phyloP scores from a whole-genome alignment of 768 basidiomycete genomes.

The Glaciozyma martinii region DNA sequence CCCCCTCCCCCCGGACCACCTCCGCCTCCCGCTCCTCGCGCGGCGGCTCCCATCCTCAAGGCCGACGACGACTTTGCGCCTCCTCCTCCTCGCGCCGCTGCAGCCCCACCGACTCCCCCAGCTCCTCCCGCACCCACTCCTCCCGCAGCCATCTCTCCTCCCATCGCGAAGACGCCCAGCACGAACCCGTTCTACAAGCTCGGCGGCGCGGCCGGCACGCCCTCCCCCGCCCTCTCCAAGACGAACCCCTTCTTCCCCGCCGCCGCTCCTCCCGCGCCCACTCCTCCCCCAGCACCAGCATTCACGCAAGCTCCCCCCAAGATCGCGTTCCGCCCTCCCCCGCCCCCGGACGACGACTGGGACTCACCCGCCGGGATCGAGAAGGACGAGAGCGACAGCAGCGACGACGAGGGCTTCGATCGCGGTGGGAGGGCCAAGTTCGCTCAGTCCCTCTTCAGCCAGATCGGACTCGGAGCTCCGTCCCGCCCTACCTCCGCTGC shows the following conservation, averaged over 20 bases:
- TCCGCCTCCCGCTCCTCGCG: conserved; percentile 34
- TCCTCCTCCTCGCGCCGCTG: conserved; percentile 18
- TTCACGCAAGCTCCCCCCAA: conserved; percentile 16
- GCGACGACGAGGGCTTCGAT: conserved; percentile 14
- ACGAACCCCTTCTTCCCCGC: conserved; percentile 40
- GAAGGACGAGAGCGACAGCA: conserved; percentile 24
- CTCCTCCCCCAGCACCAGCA: conserved; percentile 38
- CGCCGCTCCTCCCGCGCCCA: conserved; percentile 19
- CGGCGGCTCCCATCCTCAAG: conserved; percentile 18
- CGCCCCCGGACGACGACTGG: conserved; percentile 31
- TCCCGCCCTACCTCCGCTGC: not conserved
- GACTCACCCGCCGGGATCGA: conserved; percentile 27
- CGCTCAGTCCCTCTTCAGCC: conserved; percentile 6
- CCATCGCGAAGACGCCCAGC: conserved; percentile 48
- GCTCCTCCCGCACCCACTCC: conserved; percentile 34
- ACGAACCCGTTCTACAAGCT: conserved; percentile 76
- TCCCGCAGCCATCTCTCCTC: conserved; percentile 37
- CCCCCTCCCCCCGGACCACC: conserved; percentile 3
- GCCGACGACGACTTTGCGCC: conserved; percentile 34
- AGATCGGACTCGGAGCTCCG: not conserved
- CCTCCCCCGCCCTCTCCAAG: conserved; percentile 37
- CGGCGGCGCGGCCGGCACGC: conserved; percentile 43
- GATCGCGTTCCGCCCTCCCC: conserved; percentile 37
- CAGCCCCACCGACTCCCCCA: conserved; percentile 34
- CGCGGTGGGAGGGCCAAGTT: not conserved